Base-by-base conservation (phyloP, 345 rosid genomes). In the Arabidopsis arenosa region DNA sequence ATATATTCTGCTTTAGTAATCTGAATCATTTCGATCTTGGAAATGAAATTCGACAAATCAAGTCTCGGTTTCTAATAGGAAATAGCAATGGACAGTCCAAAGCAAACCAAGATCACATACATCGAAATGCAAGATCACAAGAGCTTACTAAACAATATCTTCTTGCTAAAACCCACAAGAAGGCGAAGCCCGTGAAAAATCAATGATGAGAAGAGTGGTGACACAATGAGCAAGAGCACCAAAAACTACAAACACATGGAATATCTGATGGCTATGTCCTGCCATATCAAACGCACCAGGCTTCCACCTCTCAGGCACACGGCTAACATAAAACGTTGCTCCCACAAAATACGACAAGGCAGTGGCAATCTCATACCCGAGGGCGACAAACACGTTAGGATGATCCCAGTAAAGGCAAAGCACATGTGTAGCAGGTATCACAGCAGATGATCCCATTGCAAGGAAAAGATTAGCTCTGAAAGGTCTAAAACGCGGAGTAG, bases 201-300 rank as follows among this genome's bases (percentile, higher is more conserved):
- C 96, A 80, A 88, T 61, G 49, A 92, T 84, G 18, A 84, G 72
- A 28, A 92, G 80, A 0, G 93, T 88, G 18, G 99, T 91, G 14
- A 84, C 88, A 58, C 85, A 33, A 75, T 95, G 99, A 63, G 95
- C 81, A 55, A 92, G 83, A 6, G 99, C 94, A 8, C 86, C 99
- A 0, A 86, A 80, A 47, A 92, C 93, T 18, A 92, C 97, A 75
- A 90, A 87, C 64, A 95, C 90, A 40, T 95, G 97, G 76, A 92
- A 95, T 36, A 95, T 90, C 84, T 92, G 98, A 71, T 95, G 99
- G 56, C 96, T 92, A 60, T 95, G 99, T 41, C 99, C 97, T 21
- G 86, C 94, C 64, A 92, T 86, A 69, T 95, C 99, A 40, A 95
- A 95, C 26, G 86, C 83, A 4, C 99, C 96, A 1, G 99, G 99